Conservation (phyloP, 371 early-diverging fungal genomes). For the Apophysomyces ossiformis region DNA sequence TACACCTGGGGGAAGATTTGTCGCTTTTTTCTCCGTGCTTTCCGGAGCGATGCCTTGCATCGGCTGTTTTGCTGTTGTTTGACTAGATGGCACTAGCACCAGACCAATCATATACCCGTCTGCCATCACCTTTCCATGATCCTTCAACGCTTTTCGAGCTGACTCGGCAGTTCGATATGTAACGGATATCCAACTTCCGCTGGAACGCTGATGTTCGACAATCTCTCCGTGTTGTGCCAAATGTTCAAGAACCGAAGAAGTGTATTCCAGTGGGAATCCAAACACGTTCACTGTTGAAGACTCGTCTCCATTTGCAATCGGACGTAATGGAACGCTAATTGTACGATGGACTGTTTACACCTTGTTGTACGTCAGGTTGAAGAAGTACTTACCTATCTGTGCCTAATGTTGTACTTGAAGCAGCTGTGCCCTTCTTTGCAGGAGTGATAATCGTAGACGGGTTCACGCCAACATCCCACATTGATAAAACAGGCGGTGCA, state of each 20-base stretch:
- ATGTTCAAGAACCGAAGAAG: conserved; percentile 26
- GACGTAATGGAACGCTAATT: not conserved
- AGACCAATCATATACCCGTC: conserved; percentile 25
- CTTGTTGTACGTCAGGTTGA: not conserved
- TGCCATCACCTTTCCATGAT: conserved; percentile 34
- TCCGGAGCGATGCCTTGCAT: not conserved
- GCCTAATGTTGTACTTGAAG: not conserved
- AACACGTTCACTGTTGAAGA: conserved; percentile 35
- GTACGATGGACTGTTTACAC: too few relatives aligned
- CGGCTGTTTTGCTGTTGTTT: not conserved
- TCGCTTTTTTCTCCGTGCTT: not conserved
- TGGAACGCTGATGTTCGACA: conserved; percentile 27
- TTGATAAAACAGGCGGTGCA: conserved; percentile 26
- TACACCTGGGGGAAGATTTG: not conserved
- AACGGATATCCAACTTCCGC: conserved; percentile 44
- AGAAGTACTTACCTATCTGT: not conserved
- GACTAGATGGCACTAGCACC: conserved; percentile 6
- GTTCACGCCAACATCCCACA: conserved; percentile 38
- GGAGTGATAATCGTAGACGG: conserved; percentile 10
- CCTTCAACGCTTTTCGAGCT: conserved; percentile 35
- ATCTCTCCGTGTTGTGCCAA: conserved; percentile 38
- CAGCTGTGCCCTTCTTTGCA: not conserved
- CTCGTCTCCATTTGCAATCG: not conserved
- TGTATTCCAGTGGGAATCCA: conserved; percentile 36
- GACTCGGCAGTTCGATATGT: conserved; percentile 29